These are phyloP conservation scores for Leishmania braziliensis DNA, from an alignment of 208 protist species.

Conservation along the genomic window DNA sequence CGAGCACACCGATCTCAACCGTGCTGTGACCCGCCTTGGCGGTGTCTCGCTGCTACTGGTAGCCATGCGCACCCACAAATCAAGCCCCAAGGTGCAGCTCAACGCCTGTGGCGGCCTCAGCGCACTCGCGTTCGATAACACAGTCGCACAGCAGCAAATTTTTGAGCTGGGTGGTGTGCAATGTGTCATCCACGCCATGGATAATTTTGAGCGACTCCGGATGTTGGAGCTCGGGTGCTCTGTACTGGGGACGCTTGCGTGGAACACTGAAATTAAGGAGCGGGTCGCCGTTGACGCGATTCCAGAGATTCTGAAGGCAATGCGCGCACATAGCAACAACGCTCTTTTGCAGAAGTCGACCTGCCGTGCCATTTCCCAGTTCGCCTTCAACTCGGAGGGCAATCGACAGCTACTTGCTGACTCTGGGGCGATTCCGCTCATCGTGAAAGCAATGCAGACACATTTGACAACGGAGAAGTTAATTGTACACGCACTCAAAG, in stretches of 20 bases:
- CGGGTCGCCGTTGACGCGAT: constrained; percentile 82
- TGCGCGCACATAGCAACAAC: constrained; percentile 78
- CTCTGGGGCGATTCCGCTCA: constrained; percentile 85
- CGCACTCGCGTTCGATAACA: constrained; percentile 92
- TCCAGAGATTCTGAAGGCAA: constrained; percentile 84
- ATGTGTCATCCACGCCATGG: constrained; percentile 89
- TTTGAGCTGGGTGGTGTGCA: constrained; percentile 86
- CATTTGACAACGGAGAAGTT: constrained; percentile 89
- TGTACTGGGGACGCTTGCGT: constrained; percentile 89
- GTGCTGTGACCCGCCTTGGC: constrained; percentile 69
- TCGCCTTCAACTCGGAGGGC: constrained; percentile 92
- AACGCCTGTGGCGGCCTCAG: constrained; percentile 91
- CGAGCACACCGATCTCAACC: constrained; percentile 85
- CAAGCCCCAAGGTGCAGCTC: constrained; percentile 87
- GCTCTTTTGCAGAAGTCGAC: constrained; percentile 91
- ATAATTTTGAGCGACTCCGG: constrained; percentile 83
- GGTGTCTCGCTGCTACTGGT: constrained; percentile 77
- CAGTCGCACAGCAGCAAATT: constrained; percentile 88
- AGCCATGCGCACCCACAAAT: constrained; percentile 77
- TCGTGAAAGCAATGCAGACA: constrained; percentile 83
- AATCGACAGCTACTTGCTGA: constrained; percentile 87
- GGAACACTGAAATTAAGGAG: constrained; percentile 93
- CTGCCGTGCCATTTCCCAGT: constrained; percentile 91
- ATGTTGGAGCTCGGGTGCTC: constrained; percentile 93
- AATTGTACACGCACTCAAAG: constrained; percentile 90